Conservation (phyloP, 805 yeast genomes). For the Myxozyma geophila region DNA sequence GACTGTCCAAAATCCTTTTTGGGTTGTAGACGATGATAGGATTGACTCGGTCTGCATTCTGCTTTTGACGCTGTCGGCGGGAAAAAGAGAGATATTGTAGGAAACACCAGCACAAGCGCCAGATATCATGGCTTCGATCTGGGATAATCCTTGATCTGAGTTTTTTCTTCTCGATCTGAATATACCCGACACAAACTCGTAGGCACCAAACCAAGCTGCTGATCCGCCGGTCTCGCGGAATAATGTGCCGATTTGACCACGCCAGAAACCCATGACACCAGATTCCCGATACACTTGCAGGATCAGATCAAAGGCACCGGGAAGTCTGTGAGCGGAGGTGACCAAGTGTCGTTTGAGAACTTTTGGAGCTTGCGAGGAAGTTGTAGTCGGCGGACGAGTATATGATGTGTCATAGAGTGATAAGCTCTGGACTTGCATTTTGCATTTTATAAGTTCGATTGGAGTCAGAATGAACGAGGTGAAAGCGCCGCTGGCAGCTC, state of each 20-base stretch:
- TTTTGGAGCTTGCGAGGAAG: background rate
- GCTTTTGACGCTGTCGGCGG: slow-evolving; percentile 88
- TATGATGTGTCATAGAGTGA: slow-evolving; percentile 21
- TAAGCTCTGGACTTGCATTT: slow-evolving; percentile 70
- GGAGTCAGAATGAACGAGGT: slow-evolving; percentile 89
- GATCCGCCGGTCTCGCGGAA: slow-evolving; percentile 87
- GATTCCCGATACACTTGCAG: slow-evolving; percentile 50
- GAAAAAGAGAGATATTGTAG: slow-evolving; percentile 80
- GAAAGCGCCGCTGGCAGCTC: slow-evolving; percentile 79
- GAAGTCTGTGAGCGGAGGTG: slow-evolving; percentile 8
- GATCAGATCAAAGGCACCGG: slow-evolving; percentile 41
- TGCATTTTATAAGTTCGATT: slow-evolving; percentile 87
- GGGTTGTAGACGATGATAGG: slow-evolving; percentile 39
- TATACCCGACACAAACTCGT: slow-evolving; percentile 59
- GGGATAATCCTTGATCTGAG: slow-evolving; percentile 41
- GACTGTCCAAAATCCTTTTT: slow-evolving; percentile 47
- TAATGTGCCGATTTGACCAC: slow-evolving; percentile 81
- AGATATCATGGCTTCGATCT: slow-evolving; percentile 64
- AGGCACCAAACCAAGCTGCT: slow-evolving; percentile 92
- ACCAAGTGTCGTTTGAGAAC: background rate
- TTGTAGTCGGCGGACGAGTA: background rate
- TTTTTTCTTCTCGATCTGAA: slow-evolving; percentile 37
- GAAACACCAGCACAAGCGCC: slow-evolving; percentile 89
- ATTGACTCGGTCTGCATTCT: slow-evolving; percentile 71
- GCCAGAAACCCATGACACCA: slow-evolving; percentile 81